phyloP scores from a whole-genome alignment of 108 stramenopile species.

The Cyclotella baltica region DNA sequence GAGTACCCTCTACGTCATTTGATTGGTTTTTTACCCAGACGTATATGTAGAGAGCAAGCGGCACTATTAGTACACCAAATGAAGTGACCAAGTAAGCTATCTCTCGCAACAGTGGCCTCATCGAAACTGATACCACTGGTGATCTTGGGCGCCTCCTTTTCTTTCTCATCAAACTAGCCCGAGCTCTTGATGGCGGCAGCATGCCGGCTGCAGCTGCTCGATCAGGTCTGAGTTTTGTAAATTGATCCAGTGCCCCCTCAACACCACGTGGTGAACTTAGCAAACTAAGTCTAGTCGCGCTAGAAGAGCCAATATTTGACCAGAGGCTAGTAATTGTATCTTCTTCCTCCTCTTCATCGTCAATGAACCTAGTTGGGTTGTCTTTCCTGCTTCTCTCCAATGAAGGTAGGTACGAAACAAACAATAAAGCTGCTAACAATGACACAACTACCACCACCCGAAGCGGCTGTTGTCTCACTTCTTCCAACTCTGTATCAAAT shows the following conservation, averaged over 20 bases:
- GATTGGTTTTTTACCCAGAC: slow-evolving; percentile 11
- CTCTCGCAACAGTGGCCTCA: slow-evolving; percentile 42
- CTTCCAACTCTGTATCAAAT: slow-evolving; percentile 44
- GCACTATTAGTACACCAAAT: slow-evolving; percentile 38
- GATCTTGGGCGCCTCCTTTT: slow-evolving; percentile 15
- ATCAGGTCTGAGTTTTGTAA: slow-evolving; percentile 48
- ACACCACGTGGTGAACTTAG: slow-evolving; percentile 68
- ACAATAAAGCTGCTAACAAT: slow-evolving; percentile 58
- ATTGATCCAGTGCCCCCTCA: slow-evolving; percentile 66
- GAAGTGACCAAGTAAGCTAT: slow-evolving; percentile 52
- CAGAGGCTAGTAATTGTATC: slow-evolving; percentile 46
- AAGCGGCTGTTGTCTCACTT: slow-evolving; percentile 58
- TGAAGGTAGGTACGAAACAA: slow-evolving; percentile 60
- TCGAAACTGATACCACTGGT: neutral
- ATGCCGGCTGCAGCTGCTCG: slow-evolving; percentile 38
- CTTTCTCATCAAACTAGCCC: slow-evolving; percentile 3
- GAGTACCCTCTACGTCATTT: slow-evolving; percentile 19
- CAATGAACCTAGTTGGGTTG: slow-evolving; percentile 21
- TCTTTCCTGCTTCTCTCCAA: slow-evolving; percentile 57
- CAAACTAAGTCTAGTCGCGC: slow-evolving; percentile 70
- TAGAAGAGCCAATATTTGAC: slow-evolving; percentile 75
- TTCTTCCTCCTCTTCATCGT: slow-evolving; percentile 56
- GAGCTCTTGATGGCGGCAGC: neutral
- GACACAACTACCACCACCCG: slow-evolving; percentile 61
- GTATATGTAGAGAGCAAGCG: slow-evolving; percentile 40